phyloP scores from a whole-genome alignment of 2,329 filamentous ascomycete species.

The Magnaporthiopsis incrustans region DNA sequence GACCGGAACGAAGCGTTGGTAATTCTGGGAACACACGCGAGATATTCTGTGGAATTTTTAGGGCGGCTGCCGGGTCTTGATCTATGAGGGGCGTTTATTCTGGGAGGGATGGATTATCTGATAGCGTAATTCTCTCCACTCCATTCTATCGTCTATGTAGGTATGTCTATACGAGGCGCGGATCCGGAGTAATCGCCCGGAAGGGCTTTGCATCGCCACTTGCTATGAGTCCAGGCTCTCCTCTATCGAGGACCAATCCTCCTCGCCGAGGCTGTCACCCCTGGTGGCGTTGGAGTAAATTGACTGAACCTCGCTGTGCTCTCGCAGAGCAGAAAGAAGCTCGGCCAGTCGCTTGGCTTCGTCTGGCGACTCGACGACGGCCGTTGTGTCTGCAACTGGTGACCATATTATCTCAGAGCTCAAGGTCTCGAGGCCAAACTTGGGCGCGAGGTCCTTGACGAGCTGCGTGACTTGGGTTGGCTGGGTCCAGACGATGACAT shows the following conservation, averaged over 20 bases:
- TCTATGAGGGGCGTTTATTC: not conserved
- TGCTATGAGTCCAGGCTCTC: conserved; percentile 39
- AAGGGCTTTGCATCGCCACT: not conserved
- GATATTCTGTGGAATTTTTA: not conserved
- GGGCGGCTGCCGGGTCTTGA: not conserved
- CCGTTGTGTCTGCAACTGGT: conserved; percentile 70
- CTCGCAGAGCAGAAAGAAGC: conserved; percentile 53
- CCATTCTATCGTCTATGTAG: not conserved
- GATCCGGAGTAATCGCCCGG: too few species aligned
- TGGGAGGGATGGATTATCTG: not conserved
- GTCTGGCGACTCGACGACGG: conserved; percentile 50
- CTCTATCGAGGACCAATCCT: conserved; percentile 45
- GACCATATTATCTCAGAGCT: conserved; percentile 79
- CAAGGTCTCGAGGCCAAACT: conserved; percentile 58
- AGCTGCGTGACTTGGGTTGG: conserved; percentile 56
- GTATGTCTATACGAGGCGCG: not conserved
- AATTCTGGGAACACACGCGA: not conserved
- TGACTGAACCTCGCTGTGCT: conserved; percentile 66
- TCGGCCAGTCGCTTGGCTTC: conserved; percentile 48
- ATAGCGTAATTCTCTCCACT: not conserved
- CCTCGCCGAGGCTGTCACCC: conserved; percentile 39
- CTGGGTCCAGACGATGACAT: conserved; percentile 63
- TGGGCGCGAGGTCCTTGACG: conserved; percentile 53
- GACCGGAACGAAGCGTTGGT: not conserved
- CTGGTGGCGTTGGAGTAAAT: conserved; percentile 65